Percentiles rank a stretch among this genome's conserved stretches.
Conservation (phyloP, 2,329 filamentous ascomycete species). For the Dactylellina cionopaga region DNA sequence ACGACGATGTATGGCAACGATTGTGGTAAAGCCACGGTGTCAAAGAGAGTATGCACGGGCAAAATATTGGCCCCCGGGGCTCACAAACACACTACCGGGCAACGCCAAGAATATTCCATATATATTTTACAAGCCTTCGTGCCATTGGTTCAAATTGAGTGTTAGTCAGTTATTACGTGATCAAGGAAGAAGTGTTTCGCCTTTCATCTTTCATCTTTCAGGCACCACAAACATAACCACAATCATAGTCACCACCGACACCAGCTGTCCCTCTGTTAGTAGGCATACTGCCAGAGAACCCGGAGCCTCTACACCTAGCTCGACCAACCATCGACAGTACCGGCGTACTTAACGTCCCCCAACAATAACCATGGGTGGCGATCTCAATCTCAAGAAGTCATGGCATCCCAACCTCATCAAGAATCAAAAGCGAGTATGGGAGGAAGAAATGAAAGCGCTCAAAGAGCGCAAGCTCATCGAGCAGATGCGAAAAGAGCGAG, state of each 20-base stretch:
- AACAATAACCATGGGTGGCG: constrained; percentile 79
- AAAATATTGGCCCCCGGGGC: no score
- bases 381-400: constrained; percentile 93
- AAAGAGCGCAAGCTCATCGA: constrained; percentile 95
- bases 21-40: no score
- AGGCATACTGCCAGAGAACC: neutral
- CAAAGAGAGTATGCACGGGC: no score
- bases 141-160: no score
- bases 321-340: neutral
- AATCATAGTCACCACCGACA: neutral
- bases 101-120: no score
- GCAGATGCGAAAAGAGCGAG: constrained; percentile 88
- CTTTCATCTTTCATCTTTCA: no score
- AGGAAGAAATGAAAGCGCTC: constrained; percentile 89
- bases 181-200: no score
- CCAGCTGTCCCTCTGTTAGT: neutral
- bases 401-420: constrained; percentile 91
- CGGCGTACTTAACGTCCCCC: constrained; percentile 45
- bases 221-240: neutral
- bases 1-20: no score
- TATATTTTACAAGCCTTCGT: no score
- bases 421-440: constrained; percentile 90
- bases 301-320: neutral
- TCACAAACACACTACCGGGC: no score
- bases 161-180: no score